Base-by-base conservation (phyloP, 1,284 basidiomycete genomes). In the Prillingera fragicola region DNA sequence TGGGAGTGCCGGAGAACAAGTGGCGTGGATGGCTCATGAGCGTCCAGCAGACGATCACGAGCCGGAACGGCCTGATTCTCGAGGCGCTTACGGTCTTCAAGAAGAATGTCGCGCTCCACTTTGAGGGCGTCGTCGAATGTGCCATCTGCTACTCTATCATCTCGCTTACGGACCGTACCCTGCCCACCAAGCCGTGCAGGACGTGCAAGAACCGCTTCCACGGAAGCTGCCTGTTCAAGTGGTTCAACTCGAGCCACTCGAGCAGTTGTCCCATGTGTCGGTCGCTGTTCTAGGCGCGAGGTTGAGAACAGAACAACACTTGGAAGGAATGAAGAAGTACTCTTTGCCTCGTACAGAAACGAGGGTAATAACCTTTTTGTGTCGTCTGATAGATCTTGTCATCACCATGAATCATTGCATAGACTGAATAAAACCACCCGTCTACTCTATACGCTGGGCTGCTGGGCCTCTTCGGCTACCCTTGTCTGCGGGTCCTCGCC, bases 201-300 rank as follows among this genome's bases (percentile, higher is more conserved):
- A 97, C 87, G 2, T 96, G 92, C 74, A 90, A 87, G 71, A 96
- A 97, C 71, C 78, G 83, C 36, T 98, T 97, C 80, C 95, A 98
- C 67, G 83, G 88, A 0, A 82, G 80, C 24, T 96, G 92, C 72
- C 71, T 95, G 50, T 95, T 84, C 75, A 94, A 92, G 82, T 95
- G 91, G 92, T 94, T 94, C 73, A 85, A 85, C 62, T 82, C 84
- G 24, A 73, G 69, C 51, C 87, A 92, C 70, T 83, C 85, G 4
- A 87, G 85, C 6, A 88, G 83, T 41, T 97, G 92, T 67, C 92
- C 92, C 7, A 71, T 97, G 34, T 96, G 92, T 69, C 80, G 92
- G 43, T 69, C 72, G 4, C 60, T 78, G 33, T 74, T 78, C 49
- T 78, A 59, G 14, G 12, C 5, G 18, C 18, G n/a, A n/a, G n/a